Percentiles rank a stretch among this genome's conserved stretches.
These are phyloP conservation scores for Salvia splendens DNA, from an alignment of 257 asterid species.

Conservation along the genomic window DNA sequence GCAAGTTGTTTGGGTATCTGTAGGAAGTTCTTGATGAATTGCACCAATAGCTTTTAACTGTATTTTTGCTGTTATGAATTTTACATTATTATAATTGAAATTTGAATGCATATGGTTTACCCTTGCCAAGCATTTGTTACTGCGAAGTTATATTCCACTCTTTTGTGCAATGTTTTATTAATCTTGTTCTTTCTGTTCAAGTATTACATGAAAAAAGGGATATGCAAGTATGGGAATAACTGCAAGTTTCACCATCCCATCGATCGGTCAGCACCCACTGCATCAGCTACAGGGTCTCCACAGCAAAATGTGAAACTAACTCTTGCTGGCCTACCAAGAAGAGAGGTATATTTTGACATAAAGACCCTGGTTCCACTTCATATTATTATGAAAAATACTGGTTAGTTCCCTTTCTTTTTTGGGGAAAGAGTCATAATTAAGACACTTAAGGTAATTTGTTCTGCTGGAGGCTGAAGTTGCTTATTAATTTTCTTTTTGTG, in stretches of 20 bases:
- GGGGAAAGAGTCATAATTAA: background rate
- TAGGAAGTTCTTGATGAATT: constrained; percentile 18
- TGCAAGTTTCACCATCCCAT: constrained; percentile 93
- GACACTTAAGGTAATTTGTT: background rate
- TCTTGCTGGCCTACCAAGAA: constrained; percentile 92
- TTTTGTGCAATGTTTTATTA: constrained; percentile 2
- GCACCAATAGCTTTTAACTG: constrained; percentile 20
- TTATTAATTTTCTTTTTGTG: background rate
- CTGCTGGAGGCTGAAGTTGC: constrained; percentile 12
- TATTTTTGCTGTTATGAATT: background rate
- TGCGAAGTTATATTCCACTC: constrained; percentile 14
- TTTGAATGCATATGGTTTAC: constrained; percentile 15
- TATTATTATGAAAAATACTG: background rate
- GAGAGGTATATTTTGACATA: constrained; percentile 69
- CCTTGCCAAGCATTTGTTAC: constrained; percentile 15
- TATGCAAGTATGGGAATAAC: constrained; percentile 75
- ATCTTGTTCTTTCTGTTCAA: constrained; percentile 34
- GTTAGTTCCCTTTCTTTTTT: background rate
- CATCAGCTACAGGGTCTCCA: constrained; percentile 44
- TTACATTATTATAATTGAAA: constrained; percentile 9
- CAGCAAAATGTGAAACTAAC: constrained; percentile 69
- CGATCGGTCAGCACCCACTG: constrained; percentile 57
- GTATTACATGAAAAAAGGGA: constrained; percentile 96
- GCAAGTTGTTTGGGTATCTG: constrained; percentile 19
- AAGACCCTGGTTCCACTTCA: constrained; percentile 9